Base-by-base conservation (phyloP, 2,329 filamentous ascomycete species). In the Dactylonectria estremocensis region DNA sequence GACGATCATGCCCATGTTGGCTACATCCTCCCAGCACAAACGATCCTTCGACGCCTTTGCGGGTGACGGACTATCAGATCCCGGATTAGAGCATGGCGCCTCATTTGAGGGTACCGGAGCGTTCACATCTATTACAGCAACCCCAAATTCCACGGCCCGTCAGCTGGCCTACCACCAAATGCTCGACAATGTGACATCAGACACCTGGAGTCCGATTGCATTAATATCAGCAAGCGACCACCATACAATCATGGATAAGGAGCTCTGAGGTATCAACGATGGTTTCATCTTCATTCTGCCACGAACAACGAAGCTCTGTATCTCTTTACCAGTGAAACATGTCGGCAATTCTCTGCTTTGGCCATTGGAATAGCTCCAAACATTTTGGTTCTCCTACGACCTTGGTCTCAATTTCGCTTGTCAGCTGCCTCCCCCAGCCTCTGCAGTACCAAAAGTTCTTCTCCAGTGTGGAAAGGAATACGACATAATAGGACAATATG, bases 221-320 rank as follows among this genome's bases (percentile, higher is more conserved):
- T 71, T 83, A 10, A 72, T 84, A 33, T 83, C 80, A 0, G 81
- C 80, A 1, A 78, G 68, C 33, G 70, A 77, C 22, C 72, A 80
- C 37, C 79, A 83, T 54, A 79, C 75, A 1, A 49, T 43, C 1
- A 57, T 59, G 10, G 82, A 83, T 4, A 59, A 67, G 35, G 81
- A 82, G 24, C 74, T 83, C 3, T 82, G 70, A 74, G 22, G 16
- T 8, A n/a, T 18, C 40, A 43, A 43, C 5, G 6, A n/a, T 14
- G 28, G 6, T 35, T 28, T 53, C 28, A 16, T 20, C n/a, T 6
- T 14, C 16, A 35, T 7, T 14, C 16, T 11, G 24, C 7, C 24
- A 28, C 24, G 24, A 28, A 11, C 31, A 16, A 14, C 9, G 16
- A 52, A 40, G 16, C 14, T 48, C 11, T 35, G 55, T 8, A 11